These are phyloP conservation scores for Helichrysum umbraculigerum DNA, from an alignment of 129 eudicot genomes.

Conservation along the genomic window DNA sequence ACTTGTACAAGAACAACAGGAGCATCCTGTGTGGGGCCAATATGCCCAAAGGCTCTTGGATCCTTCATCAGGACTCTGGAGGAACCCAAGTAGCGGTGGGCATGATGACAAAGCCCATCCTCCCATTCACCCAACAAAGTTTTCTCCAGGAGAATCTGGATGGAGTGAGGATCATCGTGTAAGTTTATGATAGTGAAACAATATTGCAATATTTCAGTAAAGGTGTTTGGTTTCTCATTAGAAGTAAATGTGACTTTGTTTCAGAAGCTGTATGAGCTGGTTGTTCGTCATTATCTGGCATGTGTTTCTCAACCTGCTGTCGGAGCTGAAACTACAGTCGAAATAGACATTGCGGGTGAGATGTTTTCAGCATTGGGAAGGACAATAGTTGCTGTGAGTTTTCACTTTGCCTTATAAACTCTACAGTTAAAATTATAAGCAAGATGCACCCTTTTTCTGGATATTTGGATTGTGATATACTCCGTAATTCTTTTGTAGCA, in stretches of 20 bases:
- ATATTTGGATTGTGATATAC: not conserved
- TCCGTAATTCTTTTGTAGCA: not conserved
- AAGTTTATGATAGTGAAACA: slow-evolving; percentile 27
- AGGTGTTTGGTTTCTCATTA: slow-evolving; percentile 5
- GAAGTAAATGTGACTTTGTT: slow-evolving; percentile 5
- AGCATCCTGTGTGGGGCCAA: slow-evolving; percentile 38
- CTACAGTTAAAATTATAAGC: not conserved
- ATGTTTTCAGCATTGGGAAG: slow-evolving; percentile 78
- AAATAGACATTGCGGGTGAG: slow-evolving; percentile 94
- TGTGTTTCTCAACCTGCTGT: slow-evolving; percentile 97
- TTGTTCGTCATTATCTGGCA: slow-evolving; percentile 94
- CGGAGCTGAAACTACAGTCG: slow-evolving; percentile 93
- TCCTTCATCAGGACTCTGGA: slow-evolving; percentile 89
- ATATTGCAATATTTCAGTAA: slow-evolving; percentile 14
- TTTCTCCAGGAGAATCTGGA: slow-evolving; percentile 81
- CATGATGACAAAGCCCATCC: slow-evolving; percentile 99
- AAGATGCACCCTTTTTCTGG: slow-evolving; percentile 7
- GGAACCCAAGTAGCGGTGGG: slow-evolving; percentile 77
- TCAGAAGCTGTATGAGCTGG: slow-evolving; percentile 91
- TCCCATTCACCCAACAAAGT: slow-evolving; percentile 97
- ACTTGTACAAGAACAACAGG: slow-evolving; percentile 77
- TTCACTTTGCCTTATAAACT: slow-evolving; percentile 1
- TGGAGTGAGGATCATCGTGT: slow-evolving; percentile 87
- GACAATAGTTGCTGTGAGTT: slow-evolving; percentile 85
- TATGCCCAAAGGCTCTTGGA: slow-evolving; percentile 82